Base-by-base conservation (phyloP, 768 basidiomycete genomes). In the Podaxis rugospora region DNA sequence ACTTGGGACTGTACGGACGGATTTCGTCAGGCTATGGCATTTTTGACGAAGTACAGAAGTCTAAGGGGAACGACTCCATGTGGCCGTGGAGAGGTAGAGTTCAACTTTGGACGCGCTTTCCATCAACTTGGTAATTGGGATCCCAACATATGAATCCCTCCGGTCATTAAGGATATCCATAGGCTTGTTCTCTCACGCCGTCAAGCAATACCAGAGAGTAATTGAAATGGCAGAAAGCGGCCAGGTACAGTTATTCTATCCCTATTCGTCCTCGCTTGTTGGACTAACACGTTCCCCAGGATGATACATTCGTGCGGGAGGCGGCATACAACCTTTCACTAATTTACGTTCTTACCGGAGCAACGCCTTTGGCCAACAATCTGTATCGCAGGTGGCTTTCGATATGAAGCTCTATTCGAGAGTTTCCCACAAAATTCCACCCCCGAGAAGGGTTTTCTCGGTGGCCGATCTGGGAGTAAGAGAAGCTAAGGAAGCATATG, bases 31-130 rank as follows among this genome's bases (percentile, higher is more conserved):
- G 92, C 83, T 0, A 82, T 95, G 79, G 92, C 91, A 0, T 97
- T 95, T 71, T 72, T 98, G 25, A 81, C 87, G 0, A 83, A 85
- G 51, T 99, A 98, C 71, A 84, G 93, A 16, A 77, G 78, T n/a
- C 68, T 90, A 1, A 80, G 89, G 13, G 77, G 76, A 46, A 72
- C 65, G 1, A 75, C 76, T 51, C 70, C 72, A 2, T 71, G 76
- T 2, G 78, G 76, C 2, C 65, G 81, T 23, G 82, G 85, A 28
- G 95, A 98, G 71, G 88, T 96, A 3, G 93, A 99, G 61, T 98
- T 84, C 71, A 99, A 99, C 71, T 92, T 95, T 68, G 96, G 89
- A 0, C 80, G 96, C 50, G 84, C 87, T 1, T 98, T 97, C 70
- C 96, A 98, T 69, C 91, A 95, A 62, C 78, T 97, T n/a, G 92